These are phyloP conservation scores for Staphylotrichum tortipilum DNA, from an alignment of 495 filamentous ascomycete genomes.

Conservation along the genomic window DNA sequence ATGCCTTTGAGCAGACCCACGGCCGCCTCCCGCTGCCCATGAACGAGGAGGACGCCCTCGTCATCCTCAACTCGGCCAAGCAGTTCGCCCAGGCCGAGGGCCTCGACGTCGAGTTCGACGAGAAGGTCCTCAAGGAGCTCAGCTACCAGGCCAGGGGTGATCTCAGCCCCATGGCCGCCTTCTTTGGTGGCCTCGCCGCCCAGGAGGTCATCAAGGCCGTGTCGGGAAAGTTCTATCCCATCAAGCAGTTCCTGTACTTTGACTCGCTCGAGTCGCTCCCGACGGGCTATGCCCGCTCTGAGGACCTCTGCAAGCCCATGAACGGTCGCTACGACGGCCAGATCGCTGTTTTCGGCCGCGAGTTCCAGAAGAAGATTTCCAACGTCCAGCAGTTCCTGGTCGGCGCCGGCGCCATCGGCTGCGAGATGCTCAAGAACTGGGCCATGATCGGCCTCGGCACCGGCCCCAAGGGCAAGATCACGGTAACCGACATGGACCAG, in stretches of 20 bases:
- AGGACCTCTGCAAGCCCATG: constrained; percentile 77
- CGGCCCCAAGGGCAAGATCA: constrained; percentile 81
- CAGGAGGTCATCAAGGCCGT: constrained; percentile 97
- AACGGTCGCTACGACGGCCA: constrained; percentile 90
- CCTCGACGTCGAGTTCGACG: constrained; percentile 68
- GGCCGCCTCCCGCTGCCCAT: constrained; percentile 71
- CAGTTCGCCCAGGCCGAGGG: constrained; percentile 63
- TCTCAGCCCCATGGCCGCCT: constrained; percentile 81
- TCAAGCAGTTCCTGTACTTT: constrained; percentile 92
- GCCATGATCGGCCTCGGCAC: constrained; percentile 94
- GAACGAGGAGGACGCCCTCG: constrained; percentile 72
- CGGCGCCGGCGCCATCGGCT: constrained; percentile 94
- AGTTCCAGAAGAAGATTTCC: constrained; percentile 86
- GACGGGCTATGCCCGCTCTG: constrained; percentile 58
- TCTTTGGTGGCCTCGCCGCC: constrained; percentile 90
- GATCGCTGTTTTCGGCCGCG: constrained; percentile 89
- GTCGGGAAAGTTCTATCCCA: constrained; percentile 92
- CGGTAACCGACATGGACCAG: constrained; percentile 91
- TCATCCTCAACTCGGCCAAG: constrained; percentile 64
- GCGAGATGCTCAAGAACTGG: constrained; percentile 99
- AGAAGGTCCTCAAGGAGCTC: constrained; percentile 87
- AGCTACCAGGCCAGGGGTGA: constrained; percentile 95
- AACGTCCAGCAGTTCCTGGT: constrained; percentile 90
- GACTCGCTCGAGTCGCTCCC: constrained; percentile 95
- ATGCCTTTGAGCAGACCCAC: constrained; percentile 66